Evolutionary conservation across 2,329 filamentous ascomycete species (phyloP).

Genomic region (Thelonectria discophora): DNA sequence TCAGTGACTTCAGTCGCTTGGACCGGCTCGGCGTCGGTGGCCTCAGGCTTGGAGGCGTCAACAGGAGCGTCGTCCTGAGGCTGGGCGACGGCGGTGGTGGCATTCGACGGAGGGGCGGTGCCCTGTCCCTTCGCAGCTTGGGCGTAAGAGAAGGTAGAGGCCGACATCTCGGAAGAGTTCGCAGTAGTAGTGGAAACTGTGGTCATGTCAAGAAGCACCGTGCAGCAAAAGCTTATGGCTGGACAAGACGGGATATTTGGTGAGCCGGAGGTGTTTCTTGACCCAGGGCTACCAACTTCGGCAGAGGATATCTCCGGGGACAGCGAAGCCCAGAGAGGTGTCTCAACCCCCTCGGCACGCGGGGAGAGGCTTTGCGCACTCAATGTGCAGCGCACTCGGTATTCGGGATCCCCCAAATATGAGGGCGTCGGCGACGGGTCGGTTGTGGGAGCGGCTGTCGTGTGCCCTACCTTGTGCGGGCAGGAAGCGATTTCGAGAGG

Average conservation of each 20-base stretch:
- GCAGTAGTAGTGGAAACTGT: conserved; percentile 38
- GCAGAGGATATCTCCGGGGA: conserved; percentile 33
- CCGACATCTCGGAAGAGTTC: conserved; percentile 57
- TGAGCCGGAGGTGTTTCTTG: conserved; percentile 34
- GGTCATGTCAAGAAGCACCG: conserved; percentile 41
- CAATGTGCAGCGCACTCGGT: conserved; percentile 33
- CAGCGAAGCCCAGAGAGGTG: conserved; percentile 32
- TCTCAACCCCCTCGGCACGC: conserved; percentile 40
- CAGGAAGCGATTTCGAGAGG: conserved; percentile 23
- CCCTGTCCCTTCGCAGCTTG: conserved; percentile 89
- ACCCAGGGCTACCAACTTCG: conserved; percentile 31
- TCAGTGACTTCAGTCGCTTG: conserved; percentile 40
- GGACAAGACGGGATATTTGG: conserved; percentile 28
- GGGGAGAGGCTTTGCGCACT: conserved; percentile 39
- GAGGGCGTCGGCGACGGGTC: conserved; percentile 32
- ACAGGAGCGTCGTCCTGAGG: conserved; percentile 39
- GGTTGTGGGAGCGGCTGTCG: conserved; percentile 25
- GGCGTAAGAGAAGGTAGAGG: conserved; percentile 86
- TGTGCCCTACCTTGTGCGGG: conserved; percentile 19
- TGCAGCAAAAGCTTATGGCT: conserved; percentile 31
- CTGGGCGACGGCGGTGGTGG: conserved; percentile 35
- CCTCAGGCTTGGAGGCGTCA: conserved; percentile 39
- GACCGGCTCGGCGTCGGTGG: conserved; percentile 38
- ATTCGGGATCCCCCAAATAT: conserved; percentile 34
- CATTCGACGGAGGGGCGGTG: conserved; percentile 45